Percentiles rank a stretch among this genome's conserved stretches.
phyloP scores from a whole-genome alignment of 345 rosid species.

The Pistacia integerrima region DNA sequence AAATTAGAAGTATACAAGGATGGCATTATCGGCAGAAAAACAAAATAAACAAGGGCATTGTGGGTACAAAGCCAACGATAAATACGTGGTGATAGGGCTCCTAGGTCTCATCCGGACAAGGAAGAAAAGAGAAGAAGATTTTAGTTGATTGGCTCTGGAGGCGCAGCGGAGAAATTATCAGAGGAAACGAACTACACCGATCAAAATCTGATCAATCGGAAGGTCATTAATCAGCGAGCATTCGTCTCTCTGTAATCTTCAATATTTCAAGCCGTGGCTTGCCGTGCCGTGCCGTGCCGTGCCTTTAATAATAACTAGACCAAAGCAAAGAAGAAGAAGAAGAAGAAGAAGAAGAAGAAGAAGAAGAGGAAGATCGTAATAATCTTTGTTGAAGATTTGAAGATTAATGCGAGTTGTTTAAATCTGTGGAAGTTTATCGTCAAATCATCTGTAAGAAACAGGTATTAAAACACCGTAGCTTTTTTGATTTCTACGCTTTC shows the following conservation, averaged over 20 bases:
- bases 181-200: constrained; percentile 8
- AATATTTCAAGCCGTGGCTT: not conserved
- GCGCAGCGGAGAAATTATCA: constrained; percentile 5
- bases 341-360: not conserved
- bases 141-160: not conserved
- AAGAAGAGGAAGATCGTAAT: not conserved
- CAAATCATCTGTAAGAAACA: constrained; percentile 6
- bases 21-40: constrained; percentile 14
- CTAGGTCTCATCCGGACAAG: constrained; percentile 26
- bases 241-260: constrained; percentile 2
- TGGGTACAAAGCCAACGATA: constrained; percentile 22
- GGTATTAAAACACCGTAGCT: constrained; percentile 31
- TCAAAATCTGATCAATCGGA: constrained; percentile 14
- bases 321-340: too few relatives aligned
- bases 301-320: not conserved
- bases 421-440: constrained; percentile 5
- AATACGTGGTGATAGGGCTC: constrained; percentile 36
- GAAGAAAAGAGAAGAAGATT: constrained; percentile 10
- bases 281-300: not conserved
- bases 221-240: constrained; percentile 9
- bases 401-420: constrained; percentile 15
- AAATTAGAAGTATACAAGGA: not conserved
- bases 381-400: constrained; percentile 3
- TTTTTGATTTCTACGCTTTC: constrained; percentile 40
- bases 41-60: constrained; percentile 23